These are phyloP conservation scores for Digitaria exilis DNA, from an alignment of 202 grass and related monocot genomes.

Conservation along the genomic window DNA sequence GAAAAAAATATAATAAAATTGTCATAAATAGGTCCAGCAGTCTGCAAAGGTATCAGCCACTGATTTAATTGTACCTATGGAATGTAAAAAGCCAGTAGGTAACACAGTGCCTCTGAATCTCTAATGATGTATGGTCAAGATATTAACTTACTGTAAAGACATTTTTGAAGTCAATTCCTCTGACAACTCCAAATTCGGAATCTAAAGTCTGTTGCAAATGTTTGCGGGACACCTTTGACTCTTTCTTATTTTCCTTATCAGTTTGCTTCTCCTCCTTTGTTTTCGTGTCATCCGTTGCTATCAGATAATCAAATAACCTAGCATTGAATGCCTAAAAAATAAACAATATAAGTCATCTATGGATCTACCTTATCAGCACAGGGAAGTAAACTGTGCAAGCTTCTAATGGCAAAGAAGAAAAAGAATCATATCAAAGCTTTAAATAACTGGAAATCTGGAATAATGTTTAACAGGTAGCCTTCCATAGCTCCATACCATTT, in stretches of 20 bases:
- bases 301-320: slow-evolving; percentile 94
- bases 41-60: not conserved
- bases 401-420: not conserved
- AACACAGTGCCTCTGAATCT: not conserved
- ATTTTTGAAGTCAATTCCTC: slow-evolving; percentile 98
- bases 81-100: not conserved
- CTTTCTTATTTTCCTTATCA: slow-evolving; percentile 56
- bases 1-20: slow-evolving; percentile 17
- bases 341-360: not conserved
- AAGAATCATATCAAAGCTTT: not conserved
- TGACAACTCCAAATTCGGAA: slow-evolving; percentile 89
- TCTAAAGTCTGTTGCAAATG: slow-evolving; percentile 71
- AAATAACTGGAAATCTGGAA: not conserved
- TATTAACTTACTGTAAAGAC: slow-evolving; percentile 81
- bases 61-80: not conserved
- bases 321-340: slow-evolving; percentile 90
- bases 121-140: slow-evolving; percentile 20
- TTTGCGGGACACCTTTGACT: slow-evolving; percentile 62
- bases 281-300: slow-evolving; percentile 83
- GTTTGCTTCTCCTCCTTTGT: slow-evolving; percentile 60
- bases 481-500: slow-evolving; percentile 28
- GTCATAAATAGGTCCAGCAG: not conserved
- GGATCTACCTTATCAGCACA: slow-evolving; percentile 20
- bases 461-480: slow-evolving; percentile 16
- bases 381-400: slow-evolving; percentile 17